Conservation (phyloP, 2,329 filamentous ascomycete species). For the Sordariomycetes sp. region DNA sequence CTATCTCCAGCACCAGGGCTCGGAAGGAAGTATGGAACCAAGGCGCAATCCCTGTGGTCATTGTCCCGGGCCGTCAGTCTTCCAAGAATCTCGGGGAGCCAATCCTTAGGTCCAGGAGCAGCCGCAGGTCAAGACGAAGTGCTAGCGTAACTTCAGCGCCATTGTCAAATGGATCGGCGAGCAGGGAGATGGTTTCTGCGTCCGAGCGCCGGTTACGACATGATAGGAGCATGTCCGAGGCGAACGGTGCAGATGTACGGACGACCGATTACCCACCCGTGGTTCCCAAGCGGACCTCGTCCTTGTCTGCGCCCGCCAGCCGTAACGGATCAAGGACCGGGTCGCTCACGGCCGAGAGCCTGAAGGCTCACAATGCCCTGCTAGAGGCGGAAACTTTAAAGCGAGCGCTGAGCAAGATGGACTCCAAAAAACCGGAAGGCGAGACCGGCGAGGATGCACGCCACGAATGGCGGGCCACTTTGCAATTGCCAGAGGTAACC, state of each 20-base stretch:
- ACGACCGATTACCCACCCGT: constrained; percentile 48
- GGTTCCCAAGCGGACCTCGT: constrained; percentile 44
- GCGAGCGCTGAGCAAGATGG: background rate
- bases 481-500: background rate
- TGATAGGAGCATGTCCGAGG: constrained; percentile 29
- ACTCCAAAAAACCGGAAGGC: constrained; percentile 2
- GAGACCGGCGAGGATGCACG: background rate
- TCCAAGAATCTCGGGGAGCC: constrained; percentile 39
- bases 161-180: constrained; percentile 21
- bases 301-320: constrained; percentile 49
- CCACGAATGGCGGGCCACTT: background rate
- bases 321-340: constrained; percentile 38
- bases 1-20: constrained; percentile 37
- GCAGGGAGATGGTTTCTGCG: constrained; percentile 25
- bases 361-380: constrained; percentile 38
- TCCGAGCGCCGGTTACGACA: constrained; percentile 27
- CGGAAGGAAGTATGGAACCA: constrained; percentile 45
- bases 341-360: constrained; percentile 44
- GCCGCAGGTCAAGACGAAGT: constrained; percentile 38
- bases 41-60: constrained; percentile 48
- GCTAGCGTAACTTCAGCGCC: constrained; percentile 36
- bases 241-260: constrained; percentile 35
- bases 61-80: constrained; percentile 45
- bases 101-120: constrained; percentile 48
- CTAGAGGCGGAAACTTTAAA: constrained; percentile 1